Base-by-base conservation (phyloP, 2,329 filamentous ascomycete genomes). In the Ophiostoma himal-ulmi region DNA sequence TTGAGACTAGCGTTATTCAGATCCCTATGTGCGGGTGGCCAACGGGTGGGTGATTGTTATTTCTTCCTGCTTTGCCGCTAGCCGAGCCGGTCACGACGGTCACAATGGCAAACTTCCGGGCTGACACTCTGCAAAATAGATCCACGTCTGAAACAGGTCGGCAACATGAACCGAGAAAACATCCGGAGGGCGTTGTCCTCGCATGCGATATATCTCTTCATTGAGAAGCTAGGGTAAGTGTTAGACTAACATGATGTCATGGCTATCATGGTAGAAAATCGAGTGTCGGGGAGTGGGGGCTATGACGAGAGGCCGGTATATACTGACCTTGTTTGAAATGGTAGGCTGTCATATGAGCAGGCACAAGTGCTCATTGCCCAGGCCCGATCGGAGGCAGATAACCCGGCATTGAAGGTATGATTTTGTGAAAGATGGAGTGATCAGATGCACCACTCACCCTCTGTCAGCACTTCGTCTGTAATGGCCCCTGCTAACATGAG, bases 1-100 rank as follows among this genome's bases (percentile, higher is more conserved):
- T 93, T 57, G 89, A 92, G 75, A 83, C 83, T 10, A 83, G 82
- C 68, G 84, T 91, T 80, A 83, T 93, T 71, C 87, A 83, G 68
- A 78, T 93, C 68, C 90, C 89, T 20, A 86, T 91, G 78, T 91
- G 88, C 76, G 86, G 81, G 39, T 93, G 91, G 91, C 83, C 89
- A 26, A 86, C 77, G 73, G 85, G 91, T 92, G 81, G 75, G 84
- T 34, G 30, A n/a, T 30, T n/a, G 7, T 26, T 60, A 5, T 17
- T 36, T 22, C 41, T 39, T 7, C 13, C 17, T 14, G 30, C 17
- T 26, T 20, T 26, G 57, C 13, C 13, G 11, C 6, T 62, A 26
- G 26, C 57, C 22, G 22, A 34, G 13, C 8, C 17, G 17, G 17
- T 7, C 17, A 7, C 6, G 44, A 48, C 7, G 17, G 17, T 20